These are phyloP conservation scores for Venturiaceae sp. DNA, from an alignment of 2,329 filamentous ascomycete species.

Conservation along the genomic window DNA sequence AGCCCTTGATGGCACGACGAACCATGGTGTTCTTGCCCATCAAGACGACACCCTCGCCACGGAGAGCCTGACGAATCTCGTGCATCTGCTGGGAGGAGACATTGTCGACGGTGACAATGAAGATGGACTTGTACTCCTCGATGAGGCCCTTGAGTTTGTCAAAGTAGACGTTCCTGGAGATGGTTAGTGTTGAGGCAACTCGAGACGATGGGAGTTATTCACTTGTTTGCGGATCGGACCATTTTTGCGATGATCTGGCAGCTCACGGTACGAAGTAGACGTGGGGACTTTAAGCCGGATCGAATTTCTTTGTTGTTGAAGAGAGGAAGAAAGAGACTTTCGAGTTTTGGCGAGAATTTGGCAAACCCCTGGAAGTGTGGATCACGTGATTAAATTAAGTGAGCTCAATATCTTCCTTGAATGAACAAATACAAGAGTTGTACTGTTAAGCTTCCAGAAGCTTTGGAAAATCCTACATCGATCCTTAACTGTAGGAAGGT, in stretches of 20 bases:
- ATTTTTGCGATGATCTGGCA: slow-evolving; percentile 12
- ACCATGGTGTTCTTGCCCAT: slow-evolving; percentile 99
- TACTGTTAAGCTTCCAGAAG: too few relatives aligned
- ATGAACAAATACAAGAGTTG: too few relatives aligned
- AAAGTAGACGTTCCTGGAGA: slow-evolving; percentile 95
- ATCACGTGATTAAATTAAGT: too few relatives aligned
- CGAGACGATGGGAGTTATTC: slow-evolving; percentile 48
- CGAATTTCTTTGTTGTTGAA: background rate
- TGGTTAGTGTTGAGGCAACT: background rate
- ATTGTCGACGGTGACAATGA: slow-evolving; percentile 83
- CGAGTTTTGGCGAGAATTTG: too few relatives aligned
- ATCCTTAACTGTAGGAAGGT: too few relatives aligned
- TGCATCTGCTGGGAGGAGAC: slow-evolving; percentile 99
- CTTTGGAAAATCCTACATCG: too few relatives aligned
- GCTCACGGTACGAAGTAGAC: too few relatives aligned
- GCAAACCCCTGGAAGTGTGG: too few relatives aligned
- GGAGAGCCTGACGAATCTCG: slow-evolving; percentile 92
- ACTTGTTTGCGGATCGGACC: slow-evolving; percentile 64
- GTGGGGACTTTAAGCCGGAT: slow-evolving; percentile 92
- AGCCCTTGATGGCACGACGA: slow-evolving; percentile 94
- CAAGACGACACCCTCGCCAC: slow-evolving; percentile 71
- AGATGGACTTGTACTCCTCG: slow-evolving; percentile 93
- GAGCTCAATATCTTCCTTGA: too few relatives aligned
- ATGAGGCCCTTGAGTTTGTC: slow-evolving; percentile 98
- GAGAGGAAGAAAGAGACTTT: background rate